Evolutionary conservation across 495 filamentous ascomycete genomes (phyloP).

Genomic region (Astrothelium subdiscretum): DNA sequence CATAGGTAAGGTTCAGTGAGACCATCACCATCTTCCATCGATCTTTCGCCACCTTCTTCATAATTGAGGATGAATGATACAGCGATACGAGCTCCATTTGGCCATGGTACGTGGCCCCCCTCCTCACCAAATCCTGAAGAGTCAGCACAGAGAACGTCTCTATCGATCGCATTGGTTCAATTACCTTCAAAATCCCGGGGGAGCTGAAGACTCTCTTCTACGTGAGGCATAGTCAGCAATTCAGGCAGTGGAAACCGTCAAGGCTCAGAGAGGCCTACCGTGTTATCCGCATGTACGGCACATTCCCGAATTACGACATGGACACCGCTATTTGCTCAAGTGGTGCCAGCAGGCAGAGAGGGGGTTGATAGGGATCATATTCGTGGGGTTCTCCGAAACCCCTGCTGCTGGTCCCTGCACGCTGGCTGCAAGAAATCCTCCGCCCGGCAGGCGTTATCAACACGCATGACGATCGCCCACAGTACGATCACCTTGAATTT

Average conservation of each 20-base stretch:
- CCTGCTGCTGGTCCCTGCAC: neutral
- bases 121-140: slow-evolving; percentile 18
- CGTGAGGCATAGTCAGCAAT: slow-evolving; percentile 13
- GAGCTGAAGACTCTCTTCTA: slow-evolving; percentile 19
- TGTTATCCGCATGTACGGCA: neutral
- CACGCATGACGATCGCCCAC: no score
- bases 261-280: neutral
- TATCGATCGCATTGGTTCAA: neutral
- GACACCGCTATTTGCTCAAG: no score
- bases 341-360: no score
- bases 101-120: slow-evolving; percentile 19
- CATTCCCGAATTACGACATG: no score
- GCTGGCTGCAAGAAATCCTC: neutral
- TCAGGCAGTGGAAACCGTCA: neutral
- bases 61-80: slow-evolving; percentile 28
- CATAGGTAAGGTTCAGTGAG: slow-evolving; percentile 23
- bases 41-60: slow-evolving; percentile 25
- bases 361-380: no score
- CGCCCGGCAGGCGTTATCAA: neutral
- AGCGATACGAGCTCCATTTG: slow-evolving; percentile 23
- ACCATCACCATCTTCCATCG: slow-evolving; percentile 20
- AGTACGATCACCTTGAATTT: no score
- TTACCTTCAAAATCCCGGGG: slow-evolving; percentile 24
- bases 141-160: neutral
- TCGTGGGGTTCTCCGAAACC: no score